Base-by-base conservation (phyloP, 345 rosid genomes). In the Camelina hispida region DNA sequence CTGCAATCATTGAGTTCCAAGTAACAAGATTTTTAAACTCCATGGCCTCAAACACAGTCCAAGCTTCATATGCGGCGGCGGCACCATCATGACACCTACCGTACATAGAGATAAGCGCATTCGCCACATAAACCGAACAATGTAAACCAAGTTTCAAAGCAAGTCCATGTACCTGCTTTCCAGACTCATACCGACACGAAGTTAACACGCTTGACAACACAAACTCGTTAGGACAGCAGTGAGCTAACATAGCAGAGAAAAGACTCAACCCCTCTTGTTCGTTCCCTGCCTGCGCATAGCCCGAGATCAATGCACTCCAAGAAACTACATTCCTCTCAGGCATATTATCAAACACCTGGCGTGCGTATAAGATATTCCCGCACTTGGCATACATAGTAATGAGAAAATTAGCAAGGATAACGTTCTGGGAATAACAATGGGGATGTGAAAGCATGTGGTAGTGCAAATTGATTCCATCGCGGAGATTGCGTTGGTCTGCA, bases 1-100 rank as follows among this genome's bases (percentile, higher is more conserved):
- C 92, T 3, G 93, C 86, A 77, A 89, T 82, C 91, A 91, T 87
- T 5, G 97, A 89, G 60, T 93, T 91, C 96, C 98, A 91, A 60
- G 97, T 82, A 43, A 88, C 83, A 54, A 78, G 60, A 81, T 83
- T 89, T 58, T 81, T 79, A 28, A 58, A 64, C 77, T 67, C 68
- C 79, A 93, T 62, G 3, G 75, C 66, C 62, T 81, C 80, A 79
- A 91, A 93, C 69, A 91, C 84, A 59, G 68, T 81, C 87, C 87
- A 88, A 37, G 89, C 98, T 79, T 86, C 89, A 56, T 76, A 81
- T 9, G 66, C 69, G 15, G 63, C 69, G 15, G 63, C 66, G 4
- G 42, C 46, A 30, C 44, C 59, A 20, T 56, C 62, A 40, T 25
- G 58, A 62, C 76, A 67, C 81, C 71, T 88, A 72, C 93, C 66